phyloP scores from a whole-genome alignment of 129 eudicot species.

The Centella asiatica region DNA sequence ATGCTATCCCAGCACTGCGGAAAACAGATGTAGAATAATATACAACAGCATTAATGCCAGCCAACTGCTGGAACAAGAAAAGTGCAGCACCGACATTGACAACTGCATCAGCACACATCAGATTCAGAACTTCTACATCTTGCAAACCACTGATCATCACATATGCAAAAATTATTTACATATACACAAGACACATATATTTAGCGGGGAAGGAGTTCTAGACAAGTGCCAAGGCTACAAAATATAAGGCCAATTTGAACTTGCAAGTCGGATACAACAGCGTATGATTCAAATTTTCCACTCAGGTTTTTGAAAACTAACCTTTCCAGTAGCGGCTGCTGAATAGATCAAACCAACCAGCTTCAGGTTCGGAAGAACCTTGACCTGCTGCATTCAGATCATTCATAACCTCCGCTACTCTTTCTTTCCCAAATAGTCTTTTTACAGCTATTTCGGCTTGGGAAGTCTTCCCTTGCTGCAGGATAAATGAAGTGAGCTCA shows the following conservation, averaged over 20 bases:
- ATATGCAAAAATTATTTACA: too few species aligned
- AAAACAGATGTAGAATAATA: constrained; percentile 90
- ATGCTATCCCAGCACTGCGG: constrained; percentile 80
- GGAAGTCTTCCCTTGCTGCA: constrained; percentile 72
- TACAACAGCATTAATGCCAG: constrained; percentile 95
- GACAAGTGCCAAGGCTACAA: not conserved
- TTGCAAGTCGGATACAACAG: not conserved
- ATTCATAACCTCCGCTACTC: constrained; percentile 64
- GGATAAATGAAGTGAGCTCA: constrained; percentile 5
- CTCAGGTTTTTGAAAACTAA: constrained; percentile 11
- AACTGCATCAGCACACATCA: constrained; percentile 48
- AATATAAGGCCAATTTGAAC: not conserved
- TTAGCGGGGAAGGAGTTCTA: not conserved
- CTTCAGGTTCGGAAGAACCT: constrained; percentile 84
- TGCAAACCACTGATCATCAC: too few species aligned
- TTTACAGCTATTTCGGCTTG: constrained; percentile 65
- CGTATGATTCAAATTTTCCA: not conserved
- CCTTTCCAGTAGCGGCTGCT: constrained; percentile 83
- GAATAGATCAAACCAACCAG: constrained; percentile 95
- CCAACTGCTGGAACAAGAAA: constrained; percentile 92
- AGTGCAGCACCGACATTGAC: constrained; percentile 86
- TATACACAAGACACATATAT: too few species aligned
- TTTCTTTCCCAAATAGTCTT: constrained; percentile 69
- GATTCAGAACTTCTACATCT: not conserved
- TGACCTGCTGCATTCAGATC: constrained; percentile 51